Conservation (phyloP, 2,329 filamentous ascomycete species). For the Penicillium sp. region DNA sequence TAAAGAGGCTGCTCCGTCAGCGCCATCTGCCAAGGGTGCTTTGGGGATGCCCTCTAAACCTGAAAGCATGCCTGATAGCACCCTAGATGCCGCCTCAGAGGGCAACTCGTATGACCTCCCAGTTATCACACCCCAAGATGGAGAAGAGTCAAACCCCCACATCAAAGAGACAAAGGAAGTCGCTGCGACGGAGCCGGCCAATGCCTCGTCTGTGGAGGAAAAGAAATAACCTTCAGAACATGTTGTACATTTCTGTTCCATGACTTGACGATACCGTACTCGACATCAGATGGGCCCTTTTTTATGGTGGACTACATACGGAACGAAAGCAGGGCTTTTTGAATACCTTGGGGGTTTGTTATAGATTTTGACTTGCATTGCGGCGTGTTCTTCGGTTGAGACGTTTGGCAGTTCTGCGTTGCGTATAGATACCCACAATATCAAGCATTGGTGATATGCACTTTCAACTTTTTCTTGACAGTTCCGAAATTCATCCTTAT, state of each 20-base stretch:
- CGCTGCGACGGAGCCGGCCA: neutral
- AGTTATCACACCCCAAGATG: neutral
- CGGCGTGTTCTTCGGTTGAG: neutral
- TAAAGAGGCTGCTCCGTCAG: conserved; percentile 28
- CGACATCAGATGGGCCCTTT: neutral
- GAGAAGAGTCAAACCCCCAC: neutral
- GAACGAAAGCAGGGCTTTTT: neutral
- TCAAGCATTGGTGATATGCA: neutral
- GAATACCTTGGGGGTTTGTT: neutral
- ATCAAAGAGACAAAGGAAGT: neutral
- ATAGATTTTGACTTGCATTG: conserved; percentile 4
- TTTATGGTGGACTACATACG: conserved; percentile 8
- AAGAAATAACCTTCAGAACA: conserved; percentile 7
- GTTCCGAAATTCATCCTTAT: no score
- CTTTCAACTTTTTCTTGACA: no score
- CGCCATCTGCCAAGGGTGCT: conserved; percentile 20
- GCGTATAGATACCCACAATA: conserved; percentile 26
- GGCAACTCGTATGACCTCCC: neutral
- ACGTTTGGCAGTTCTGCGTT: conserved; percentile 3
- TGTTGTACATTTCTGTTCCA: conserved; percentile 8
- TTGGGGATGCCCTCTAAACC: neutral
- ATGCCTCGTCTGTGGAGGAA: neutral
- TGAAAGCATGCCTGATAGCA: conserved; percentile 8
- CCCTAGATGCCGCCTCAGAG: neutral
- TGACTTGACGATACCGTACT: conserved; percentile 10